Evolutionary conservation across 2,329 filamentous ascomycete genomes (phyloP).

Genomic region (Tolypocladium ovalisporum): DNA sequence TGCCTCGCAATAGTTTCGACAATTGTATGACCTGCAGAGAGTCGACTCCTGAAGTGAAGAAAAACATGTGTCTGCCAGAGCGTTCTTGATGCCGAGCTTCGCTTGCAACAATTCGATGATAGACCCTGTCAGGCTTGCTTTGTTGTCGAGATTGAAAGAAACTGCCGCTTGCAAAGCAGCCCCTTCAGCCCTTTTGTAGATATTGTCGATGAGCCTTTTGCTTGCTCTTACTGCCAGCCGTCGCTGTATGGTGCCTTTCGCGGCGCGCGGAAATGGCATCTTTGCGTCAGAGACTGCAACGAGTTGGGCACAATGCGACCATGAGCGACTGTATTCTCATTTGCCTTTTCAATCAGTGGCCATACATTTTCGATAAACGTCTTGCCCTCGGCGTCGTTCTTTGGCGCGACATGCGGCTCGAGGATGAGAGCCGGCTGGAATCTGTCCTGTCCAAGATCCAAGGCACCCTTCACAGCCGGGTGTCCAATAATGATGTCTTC

Average conservation of each 20-base stretch:
- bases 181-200: conserved; percentile 22
- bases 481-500: conserved; percentile 20
- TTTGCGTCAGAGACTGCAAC: conserved; percentile 25
- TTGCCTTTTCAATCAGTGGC: conserved; percentile 30
- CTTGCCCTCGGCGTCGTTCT: conserved; percentile 8
- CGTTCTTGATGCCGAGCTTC: conserved; percentile 5
- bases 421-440: conserved; percentile 38
- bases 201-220: conserved; percentile 27
- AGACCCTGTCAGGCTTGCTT: conserved; percentile 11
- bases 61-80: conserved; percentile 21
- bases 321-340: conserved; percentile 31
- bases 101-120: conserved; percentile 9
- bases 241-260: conserved; percentile 36
- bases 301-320: conserved; percentile 29
- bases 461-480: conserved; percentile 14
- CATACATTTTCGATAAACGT: conserved; percentile 30
- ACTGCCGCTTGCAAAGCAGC: background rate
- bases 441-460: conserved; percentile 30
- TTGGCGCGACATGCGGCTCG: conserved; percentile 26
- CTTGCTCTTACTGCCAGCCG: conserved; percentile 27
- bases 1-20: conserved; percentile 8
- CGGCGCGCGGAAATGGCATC: conserved; percentile 31
- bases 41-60: conserved; percentile 27
- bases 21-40: conserved; percentile 25
- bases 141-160: conserved; percentile 10